A percentile compares a stretch with the other conserved stretches of the same genome.
phyloP scores from a whole-genome alignment of 1,284 basidiomycete species.

The Omphalotus olearius region DNA sequence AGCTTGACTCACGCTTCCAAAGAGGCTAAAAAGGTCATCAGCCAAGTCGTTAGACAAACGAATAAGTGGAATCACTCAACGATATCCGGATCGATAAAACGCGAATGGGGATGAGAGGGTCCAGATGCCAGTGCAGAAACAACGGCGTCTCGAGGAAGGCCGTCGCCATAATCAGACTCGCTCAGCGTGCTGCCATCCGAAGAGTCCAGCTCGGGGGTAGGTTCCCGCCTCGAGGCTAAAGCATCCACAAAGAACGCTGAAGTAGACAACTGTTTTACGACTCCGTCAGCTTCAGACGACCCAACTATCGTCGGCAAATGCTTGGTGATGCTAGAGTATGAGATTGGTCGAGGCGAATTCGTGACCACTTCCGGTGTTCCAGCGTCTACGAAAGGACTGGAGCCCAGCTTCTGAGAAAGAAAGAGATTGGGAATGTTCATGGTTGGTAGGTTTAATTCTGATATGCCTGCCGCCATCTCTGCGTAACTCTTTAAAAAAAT shows the following conservation, averaged over 20 bases:
- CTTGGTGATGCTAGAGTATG: conserved; percentile 1
- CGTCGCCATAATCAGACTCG: conserved; percentile 11
- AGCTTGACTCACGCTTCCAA: conserved; percentile 41
- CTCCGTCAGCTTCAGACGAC: not conserved
- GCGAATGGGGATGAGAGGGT: conserved; percentile 17
- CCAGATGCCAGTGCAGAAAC: conserved; percentile 28
- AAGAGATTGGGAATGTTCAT: conserved; percentile 61
- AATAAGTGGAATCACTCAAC: conserved; percentile 37
- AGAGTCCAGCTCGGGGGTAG: conserved; percentile 32
- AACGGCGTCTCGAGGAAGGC: conserved; percentile 16
- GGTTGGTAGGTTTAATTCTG: conserved; percentile 48
- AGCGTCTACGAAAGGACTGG: conserved; percentile 13
- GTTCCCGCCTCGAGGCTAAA: conserved; percentile 24
- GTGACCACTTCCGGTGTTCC: no score
- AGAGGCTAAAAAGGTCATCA: conserved; percentile 36
- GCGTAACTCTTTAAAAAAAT: conserved; percentile 61
- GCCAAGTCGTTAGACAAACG: conserved; percentile 13
- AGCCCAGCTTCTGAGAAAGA: conserved; percentile 42
- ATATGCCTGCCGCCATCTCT: conserved; percentile 56
- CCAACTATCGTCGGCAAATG: not conserved
- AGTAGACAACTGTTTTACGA: not conserved
- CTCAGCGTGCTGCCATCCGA: conserved; percentile 25
- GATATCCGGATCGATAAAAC: conserved; percentile 45
- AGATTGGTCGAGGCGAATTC: conserved; percentile 11
- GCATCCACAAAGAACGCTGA: not conserved